Evolutionary conservation across 768 basidiomycete species (phyloP).

Genomic region (Chalciporus piperatus): DNA sequence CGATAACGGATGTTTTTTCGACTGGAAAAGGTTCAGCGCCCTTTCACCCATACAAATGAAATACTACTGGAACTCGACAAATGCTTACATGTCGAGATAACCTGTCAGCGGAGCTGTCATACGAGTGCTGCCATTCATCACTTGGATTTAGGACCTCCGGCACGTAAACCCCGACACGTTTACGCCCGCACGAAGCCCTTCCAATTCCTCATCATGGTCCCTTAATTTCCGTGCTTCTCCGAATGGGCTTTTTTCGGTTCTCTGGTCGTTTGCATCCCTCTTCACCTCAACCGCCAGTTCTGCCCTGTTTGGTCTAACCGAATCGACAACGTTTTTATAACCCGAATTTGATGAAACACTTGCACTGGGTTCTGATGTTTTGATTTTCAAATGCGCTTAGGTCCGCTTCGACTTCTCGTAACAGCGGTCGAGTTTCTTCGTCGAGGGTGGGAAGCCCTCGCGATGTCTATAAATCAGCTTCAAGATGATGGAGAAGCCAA

Average conservation of each 20-base stretch:
- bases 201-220: neutral
- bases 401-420: neutral
- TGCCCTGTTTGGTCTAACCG: neutral
- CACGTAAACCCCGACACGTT: conserved; percentile 5
- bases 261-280: neutral
- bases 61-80: neutral
- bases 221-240: conserved; percentile 40
- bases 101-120: neutral
- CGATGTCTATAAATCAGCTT: conserved; percentile 11
- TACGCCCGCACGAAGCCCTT: neutral
- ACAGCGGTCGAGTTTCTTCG: neutral
- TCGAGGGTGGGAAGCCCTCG: conserved; percentile 9
- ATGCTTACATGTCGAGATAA: neutral
- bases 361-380: neutral
- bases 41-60: neutral
- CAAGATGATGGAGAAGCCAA: neutral
- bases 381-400: neutral
- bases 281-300: neutral
- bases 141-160: neutral
- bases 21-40: neutral
- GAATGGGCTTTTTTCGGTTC: neutral
- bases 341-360: neutral
- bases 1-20: neutral
- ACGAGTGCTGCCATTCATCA: neutral
- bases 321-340: neutral